Conservation (phyloP, 208 protist genomes). For the Tritrichomonas musculus region DNA sequence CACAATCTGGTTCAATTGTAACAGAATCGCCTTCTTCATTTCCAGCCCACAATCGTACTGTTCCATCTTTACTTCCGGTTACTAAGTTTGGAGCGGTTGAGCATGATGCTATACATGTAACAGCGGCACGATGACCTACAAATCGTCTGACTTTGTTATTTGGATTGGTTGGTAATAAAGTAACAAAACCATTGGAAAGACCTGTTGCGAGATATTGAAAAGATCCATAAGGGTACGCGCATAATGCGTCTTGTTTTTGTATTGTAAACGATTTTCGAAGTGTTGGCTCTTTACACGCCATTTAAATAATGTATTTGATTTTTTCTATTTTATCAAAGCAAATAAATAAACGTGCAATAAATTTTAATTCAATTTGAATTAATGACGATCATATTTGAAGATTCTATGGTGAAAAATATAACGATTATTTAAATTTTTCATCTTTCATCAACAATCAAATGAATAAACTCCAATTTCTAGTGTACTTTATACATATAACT, state of each 20-base stretch:
- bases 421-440: no score
- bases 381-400: no score
- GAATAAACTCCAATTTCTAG: neutral
- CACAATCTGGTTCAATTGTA: neutral
- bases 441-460: no score
- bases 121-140: neutral
- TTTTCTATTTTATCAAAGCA: no score
- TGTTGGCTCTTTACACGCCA: neutral
- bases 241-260: neutral
- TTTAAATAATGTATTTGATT: no score
- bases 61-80: neutral
- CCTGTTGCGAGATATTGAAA: neutral
- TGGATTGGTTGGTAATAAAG: neutral
- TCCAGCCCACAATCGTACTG: neutral
- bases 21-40: neutral
- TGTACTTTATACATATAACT: neutral
- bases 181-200: neutral
- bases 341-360: no score
- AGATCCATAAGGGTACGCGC: neutral
- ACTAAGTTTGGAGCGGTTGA: neutral
- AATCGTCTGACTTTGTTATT: neutral
- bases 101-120: neutral
- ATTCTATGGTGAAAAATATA: no score
- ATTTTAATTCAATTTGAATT: no score
- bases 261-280: neutral